These are phyloP conservation scores for Coccomyxa subellipsoidea DNA, from an alignment of 163 green algal species.

Conservation along the genomic window DNA sequence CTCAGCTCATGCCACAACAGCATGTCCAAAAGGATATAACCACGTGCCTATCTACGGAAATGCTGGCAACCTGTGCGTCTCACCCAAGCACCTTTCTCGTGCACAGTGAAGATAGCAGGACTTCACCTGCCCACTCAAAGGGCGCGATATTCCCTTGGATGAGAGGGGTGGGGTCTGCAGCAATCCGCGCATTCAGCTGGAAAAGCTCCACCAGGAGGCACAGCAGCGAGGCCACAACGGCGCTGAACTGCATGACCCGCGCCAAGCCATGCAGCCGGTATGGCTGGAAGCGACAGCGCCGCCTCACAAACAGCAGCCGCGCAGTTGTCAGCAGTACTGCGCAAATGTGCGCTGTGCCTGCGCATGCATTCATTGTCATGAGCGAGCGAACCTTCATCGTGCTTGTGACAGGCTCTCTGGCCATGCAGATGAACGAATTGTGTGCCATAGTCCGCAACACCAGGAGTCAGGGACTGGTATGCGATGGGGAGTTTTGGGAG, in stretches of 20 bases:
- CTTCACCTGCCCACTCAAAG: conserved; percentile 36
- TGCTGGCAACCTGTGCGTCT: no score
- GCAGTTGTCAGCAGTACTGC: conserved; percentile 18
- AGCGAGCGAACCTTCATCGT: no score
- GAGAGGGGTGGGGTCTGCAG: conserved; percentile 25
- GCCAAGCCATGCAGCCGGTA: conserved; percentile 26
- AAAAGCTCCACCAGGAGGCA: conserved; percentile 48
- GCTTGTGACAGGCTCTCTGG: no score
- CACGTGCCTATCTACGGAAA: no score
- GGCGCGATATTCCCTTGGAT: conserved; percentile 24
- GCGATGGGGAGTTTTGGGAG: not conserved
- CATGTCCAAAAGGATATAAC: no score
- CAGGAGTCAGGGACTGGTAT: not conserved
- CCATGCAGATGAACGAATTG: no score
- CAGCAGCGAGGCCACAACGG: conserved; percentile 17
- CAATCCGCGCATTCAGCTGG: conserved; percentile 47
- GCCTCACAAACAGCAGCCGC: conserved; percentile 14
- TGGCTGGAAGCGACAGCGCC: conserved; percentile 2
- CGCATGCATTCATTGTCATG: not conserved
- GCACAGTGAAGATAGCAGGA: no score
- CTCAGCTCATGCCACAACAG: no score
- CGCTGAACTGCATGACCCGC: not conserved
- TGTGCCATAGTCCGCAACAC: no score
- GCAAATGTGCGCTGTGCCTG: conserved; percentile 26
- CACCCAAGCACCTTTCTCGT: no score